Evolutionary conservation across 345 rosid genomes (phyloP), one percentile per base, ranked within the genome.

Genomic region (Orychophragmus violaceus): DNA sequence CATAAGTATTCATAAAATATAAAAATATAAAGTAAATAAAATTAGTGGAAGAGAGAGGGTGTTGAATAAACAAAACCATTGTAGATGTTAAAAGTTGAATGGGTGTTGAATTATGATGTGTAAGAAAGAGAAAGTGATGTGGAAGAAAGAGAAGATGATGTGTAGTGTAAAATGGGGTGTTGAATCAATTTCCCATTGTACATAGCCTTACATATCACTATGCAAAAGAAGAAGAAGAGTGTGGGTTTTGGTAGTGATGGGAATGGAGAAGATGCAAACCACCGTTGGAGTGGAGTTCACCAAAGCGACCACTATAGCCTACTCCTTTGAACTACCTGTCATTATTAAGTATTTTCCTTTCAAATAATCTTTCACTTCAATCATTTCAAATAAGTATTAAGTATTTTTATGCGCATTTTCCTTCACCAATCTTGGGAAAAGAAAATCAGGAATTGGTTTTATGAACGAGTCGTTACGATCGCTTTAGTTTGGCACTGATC

Each of bases 261-360:
- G 39, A 30, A 27, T 71, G 59, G 52, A 64, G 64, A 64, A 46
- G 42, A 46, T 63, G 64, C 44, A 56, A 55, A 25, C 64, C 58
- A 64, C 24, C 18, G 42, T 14, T 22, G 33, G 59, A 71, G 76
- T 71, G 76, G 76, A 71, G 37, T 64, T 64, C 64, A 64, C 64
- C 69, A 45, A 64, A 44, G 76, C 52, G 35, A 55, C 76, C 76
- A 63, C 76, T 55, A 71, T 62, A 17, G 17, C 69, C 18, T 33
- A 24, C 55, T 35, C 51, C 30, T n/a, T n/a, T n/a, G n/a, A n/a
- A n/a, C n/a, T 4, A 46, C 48, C 7, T 28, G 36, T 59, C 37
- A 51, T 2, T 12, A 19, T 69, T 21, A 28, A 42, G 29, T 36
- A 49, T 16, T 59, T 45, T 58, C 11, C 18, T 54, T 44, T 13